phyloP scores from a whole-genome alignment of 768 basidiomycete species.

The Gloeopeniophorella convolvens region DNA sequence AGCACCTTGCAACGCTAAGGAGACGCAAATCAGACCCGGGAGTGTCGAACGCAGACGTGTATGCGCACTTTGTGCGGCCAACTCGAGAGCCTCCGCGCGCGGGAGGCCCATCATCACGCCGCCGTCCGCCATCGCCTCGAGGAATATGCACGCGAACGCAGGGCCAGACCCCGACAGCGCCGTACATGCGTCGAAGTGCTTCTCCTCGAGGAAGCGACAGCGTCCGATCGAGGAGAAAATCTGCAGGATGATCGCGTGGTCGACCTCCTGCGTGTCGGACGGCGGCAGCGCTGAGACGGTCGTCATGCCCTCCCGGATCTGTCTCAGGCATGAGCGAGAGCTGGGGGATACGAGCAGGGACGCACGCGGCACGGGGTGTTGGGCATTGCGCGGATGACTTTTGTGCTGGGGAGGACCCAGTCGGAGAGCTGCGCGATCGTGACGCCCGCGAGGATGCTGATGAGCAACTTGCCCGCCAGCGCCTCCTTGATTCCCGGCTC shows the following conservation, averaged over 20 bases:
- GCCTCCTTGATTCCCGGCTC: slow-evolving; percentile 77
- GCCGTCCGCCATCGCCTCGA: slow-evolving; percentile 98
- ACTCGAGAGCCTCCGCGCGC: slow-evolving; percentile 84
- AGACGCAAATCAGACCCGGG: background rate
- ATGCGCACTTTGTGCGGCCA: slow-evolving; percentile 87
- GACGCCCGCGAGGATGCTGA: slow-evolving; percentile 97
- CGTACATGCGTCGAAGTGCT: slow-evolving; percentile 97
- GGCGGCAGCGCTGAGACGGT: slow-evolving; percentile 71
- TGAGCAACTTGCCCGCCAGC: slow-evolving; percentile 82
- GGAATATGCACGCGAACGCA: slow-evolving; percentile 92
- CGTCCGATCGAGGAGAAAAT: slow-evolving; percentile 97
- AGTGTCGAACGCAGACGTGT: background rate
- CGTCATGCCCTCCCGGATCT: slow-evolving; percentile 99
- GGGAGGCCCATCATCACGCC: slow-evolving; percentile 99
- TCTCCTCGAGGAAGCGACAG: slow-evolving; percentile 94
- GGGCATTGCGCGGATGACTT: slow-evolving; percentile 94
- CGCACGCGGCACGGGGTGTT: slow-evolving; percentile 93
- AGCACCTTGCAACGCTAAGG: slow-evolving; percentile 85
- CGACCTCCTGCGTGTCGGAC: slow-evolving; percentile 45
- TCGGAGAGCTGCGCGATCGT: slow-evolving; percentile 73
- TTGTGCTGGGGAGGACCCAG: slow-evolving; percentile 72
- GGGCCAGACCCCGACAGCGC: slow-evolving; percentile 95
- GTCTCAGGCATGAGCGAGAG: no score
- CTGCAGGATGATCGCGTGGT: slow-evolving; percentile 72
- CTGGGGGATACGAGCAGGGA: background rate